These are phyloP conservation scores for Aspergillus sp. DNA, from an alignment of 2,329 filamentous ascomycete genomes.

Conservation along the genomic window DNA sequence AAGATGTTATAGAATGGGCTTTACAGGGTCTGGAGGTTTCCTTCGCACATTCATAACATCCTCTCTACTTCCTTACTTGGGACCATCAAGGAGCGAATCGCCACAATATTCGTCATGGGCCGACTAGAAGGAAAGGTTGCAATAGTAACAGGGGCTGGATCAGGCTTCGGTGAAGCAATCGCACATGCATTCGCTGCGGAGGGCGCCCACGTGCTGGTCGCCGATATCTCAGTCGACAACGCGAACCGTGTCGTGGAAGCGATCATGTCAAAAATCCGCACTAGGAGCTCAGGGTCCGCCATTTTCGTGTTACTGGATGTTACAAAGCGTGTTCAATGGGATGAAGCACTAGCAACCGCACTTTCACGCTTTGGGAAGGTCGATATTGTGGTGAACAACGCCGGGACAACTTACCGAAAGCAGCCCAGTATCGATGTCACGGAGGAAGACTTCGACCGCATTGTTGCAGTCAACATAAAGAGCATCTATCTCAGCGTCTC, in stretches of 20 bases:
- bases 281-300: neutral
- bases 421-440: slow-evolving; percentile 2
- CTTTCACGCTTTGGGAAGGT: slow-evolving; percentile 1
- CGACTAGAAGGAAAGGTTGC: slow-evolving; percentile 3
- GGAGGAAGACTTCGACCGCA: slow-evolving; percentile 1
- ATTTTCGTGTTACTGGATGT: slow-evolving; percentile 18
- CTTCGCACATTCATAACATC: no score
- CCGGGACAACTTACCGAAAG: neutral
- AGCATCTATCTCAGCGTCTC: slow-evolving; percentile 1
- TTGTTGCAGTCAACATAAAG: slow-evolving; percentile 3
- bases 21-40: no score
- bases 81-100: neutral
- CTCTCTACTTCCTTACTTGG: neutral
- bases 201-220: slow-evolving; percentile 26
- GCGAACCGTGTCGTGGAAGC: neutral
- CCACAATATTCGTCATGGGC: neutral
- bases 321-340: slow-evolving; percentile 23
- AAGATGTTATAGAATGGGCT: neutral
- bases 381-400: slow-evolving; percentile 6
- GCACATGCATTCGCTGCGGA: slow-evolving; percentile 24
- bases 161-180: slow-evolving; percentile 30
- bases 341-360: slow-evolving; percentile 19
- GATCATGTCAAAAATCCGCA: slow-evolving; percentile 4
- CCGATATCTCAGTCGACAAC: slow-evolving; percentile 17
- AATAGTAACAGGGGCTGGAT: slow-evolving; percentile 10